Percentiles rank a stretch among this genome's conserved stretches.
These are phyloP conservation scores for Paracorniculantispora psalliotae DNA, from an alignment of 2,329 filamentous ascomycete species.

Conservation along the genomic window DNA sequence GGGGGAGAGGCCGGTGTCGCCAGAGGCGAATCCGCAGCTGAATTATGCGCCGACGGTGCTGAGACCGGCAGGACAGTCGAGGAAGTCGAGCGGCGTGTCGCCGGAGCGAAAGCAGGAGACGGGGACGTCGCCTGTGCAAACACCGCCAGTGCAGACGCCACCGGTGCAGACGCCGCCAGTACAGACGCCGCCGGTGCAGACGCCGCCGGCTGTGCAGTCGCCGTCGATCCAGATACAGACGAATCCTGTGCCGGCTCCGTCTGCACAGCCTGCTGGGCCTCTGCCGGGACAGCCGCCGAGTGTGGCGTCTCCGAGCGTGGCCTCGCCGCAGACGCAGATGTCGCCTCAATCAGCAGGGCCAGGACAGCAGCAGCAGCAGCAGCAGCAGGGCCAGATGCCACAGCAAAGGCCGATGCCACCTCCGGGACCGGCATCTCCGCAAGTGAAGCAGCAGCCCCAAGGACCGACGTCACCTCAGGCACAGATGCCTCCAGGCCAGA, in stretches of 20 bases:
- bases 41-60: slow-evolving; percentile 6
- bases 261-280: no score
- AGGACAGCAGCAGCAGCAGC: no score
- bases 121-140: background rate
- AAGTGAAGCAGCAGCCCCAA: no score
- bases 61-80: slow-evolving; percentile 1
- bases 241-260: no score
- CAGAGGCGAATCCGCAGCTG: background rate
- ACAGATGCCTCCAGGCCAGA: background rate
- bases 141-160: no score
- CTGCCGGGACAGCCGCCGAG: no score
- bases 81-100: slow-evolving; percentile 12
- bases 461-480: background rate
- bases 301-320: no score
- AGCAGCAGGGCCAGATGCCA: background rate
- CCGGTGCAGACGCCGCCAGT: no score
- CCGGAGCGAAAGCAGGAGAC: background rate
- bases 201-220: no score
- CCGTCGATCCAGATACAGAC: no score
- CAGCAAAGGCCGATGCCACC: background rate
- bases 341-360: background rate
- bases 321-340: no score
- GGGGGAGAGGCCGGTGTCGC: background rate
- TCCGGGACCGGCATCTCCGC: background rate
- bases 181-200: no score